Evolutionary conservation across 2,329 filamentous ascomycete genomes (phyloP).

Genomic region (Aureobasidium vineae): DNA sequence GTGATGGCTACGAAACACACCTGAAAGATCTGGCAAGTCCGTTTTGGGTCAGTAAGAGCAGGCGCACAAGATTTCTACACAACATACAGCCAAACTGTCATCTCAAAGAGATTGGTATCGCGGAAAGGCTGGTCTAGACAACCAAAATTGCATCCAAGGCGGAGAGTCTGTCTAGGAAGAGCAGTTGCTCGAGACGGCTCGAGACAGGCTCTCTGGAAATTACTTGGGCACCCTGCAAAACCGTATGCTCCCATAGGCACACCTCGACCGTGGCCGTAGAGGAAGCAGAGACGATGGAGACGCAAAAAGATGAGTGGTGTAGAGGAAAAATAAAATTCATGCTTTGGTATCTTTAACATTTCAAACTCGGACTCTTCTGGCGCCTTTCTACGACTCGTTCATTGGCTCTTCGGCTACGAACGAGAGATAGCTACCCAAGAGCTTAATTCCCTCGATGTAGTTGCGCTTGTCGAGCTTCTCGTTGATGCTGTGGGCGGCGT

Average conservation of each 20-base stretch:
- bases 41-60: not conserved
- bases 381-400: constrained; percentile 27
- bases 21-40: not conserved
- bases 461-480: constrained; percentile 97
- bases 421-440: constrained; percentile 91
- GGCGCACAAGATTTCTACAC: not conserved
- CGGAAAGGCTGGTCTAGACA: too few species aligned
- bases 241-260: not conserved
- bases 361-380: constrained; percentile 9
- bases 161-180: not conserved
- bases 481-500: constrained; percentile 96
- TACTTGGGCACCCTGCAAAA: not conserved
- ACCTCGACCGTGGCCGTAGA: not conserved
- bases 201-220: not conserved
- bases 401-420: constrained; percentile 89
- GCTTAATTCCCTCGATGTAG: constrained; percentile 97
- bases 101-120: not conserved
- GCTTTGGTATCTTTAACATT: constrained; percentile 21
- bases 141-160: not conserved
- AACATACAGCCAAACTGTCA: not conserved
- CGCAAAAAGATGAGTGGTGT: not conserved
- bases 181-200: not conserved
- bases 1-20: not conserved
- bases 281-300: not conserved
- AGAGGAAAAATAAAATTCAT: constrained; percentile 3